These are phyloP conservation scores for Stipa capillata DNA, from an alignment of 176 grass and related monocot genomes.

Conservation along the genomic window DNA sequence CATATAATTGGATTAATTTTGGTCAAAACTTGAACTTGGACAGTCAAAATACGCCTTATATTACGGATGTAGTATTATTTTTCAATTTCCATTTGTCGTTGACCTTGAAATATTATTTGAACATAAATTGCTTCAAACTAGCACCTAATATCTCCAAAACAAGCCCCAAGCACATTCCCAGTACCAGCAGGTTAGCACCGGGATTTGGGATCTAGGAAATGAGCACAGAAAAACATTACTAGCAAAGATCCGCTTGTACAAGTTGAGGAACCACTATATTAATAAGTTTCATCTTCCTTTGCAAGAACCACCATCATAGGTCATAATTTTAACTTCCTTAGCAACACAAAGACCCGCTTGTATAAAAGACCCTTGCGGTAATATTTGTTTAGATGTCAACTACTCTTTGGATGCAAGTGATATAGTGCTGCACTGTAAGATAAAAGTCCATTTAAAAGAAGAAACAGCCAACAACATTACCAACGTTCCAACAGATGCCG, in stretches of 20 bases:
- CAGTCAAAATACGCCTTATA: no score
- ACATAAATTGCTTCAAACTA: not conserved
- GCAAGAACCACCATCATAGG: not conserved
- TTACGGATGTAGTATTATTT: no score
- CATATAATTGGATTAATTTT: no score
- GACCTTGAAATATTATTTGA: not conserved
- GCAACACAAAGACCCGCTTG: not conserved
- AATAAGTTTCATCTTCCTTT: not conserved
- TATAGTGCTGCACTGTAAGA: not conserved
- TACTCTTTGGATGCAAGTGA: not conserved
- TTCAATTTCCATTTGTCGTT: not conserved
- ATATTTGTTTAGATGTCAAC: not conserved
- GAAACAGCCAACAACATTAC: slow-evolving; percentile 40
- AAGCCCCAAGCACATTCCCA: not conserved
- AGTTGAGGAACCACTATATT: not conserved
- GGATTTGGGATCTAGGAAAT: not conserved
- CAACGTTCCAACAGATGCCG: slow-evolving; percentile 69
- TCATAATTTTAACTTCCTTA: not conserved
- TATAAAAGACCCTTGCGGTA: not conserved
- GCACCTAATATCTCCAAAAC: not conserved
- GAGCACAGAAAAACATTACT: not conserved
- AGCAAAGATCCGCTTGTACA: not conserved
- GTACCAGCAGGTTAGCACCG: not conserved
- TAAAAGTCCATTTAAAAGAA: not conserved
- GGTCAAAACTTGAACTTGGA: no score